Base-by-base conservation (phyloP, 345 rosid species). In the Reutealis trisperma region DNA sequence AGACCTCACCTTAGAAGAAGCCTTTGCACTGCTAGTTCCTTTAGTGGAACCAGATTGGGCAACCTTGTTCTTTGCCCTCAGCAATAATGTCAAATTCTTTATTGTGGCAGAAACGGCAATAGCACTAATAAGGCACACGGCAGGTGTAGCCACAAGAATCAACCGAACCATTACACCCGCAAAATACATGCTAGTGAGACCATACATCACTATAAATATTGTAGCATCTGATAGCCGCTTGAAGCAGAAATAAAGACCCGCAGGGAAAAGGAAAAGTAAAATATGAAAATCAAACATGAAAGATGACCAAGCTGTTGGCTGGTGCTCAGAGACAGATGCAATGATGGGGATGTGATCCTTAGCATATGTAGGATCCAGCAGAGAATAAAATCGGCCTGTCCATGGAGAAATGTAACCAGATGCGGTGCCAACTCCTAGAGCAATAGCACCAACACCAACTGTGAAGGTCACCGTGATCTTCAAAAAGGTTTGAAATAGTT, bases 271-370 rank as follows among this genome's bases (percentile, higher is more conserved):
- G 90, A 96, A 89, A 80, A 96, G 98, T 78, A 96, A 86, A 77
- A 93, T 96, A 73, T 96, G 99, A 77, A 89, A 96, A 73, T 96
- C 99, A 80, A 94, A 94, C 99, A 96, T 93, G 89, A 94, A 96
- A 68, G 99, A 96, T 37, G 99, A 96, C 99, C 99, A 96, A 0
- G 99, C 99, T 1, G 99, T 96, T 49, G 99, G 99, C 85, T 96
- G 99, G 89, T 96, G 99, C 93, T 96, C 99, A n/a, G 99, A 96
- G 70, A 96, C 99, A 77, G 99, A 96, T 30, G 99, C 99, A 80
- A 96, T 96, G 67, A 94, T 96, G 54, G 99, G 99, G 70, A 94
- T 96, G 77, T 96, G 97, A 86, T 92, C 98, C 86, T 96, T 96
- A 1, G 99, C 99, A 2, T 96, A 96, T 13, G 99, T 96, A 6